Base-by-base conservation (phyloP, 1,284 basidiomycete species). In the Apiotrichum porosum region DNA sequence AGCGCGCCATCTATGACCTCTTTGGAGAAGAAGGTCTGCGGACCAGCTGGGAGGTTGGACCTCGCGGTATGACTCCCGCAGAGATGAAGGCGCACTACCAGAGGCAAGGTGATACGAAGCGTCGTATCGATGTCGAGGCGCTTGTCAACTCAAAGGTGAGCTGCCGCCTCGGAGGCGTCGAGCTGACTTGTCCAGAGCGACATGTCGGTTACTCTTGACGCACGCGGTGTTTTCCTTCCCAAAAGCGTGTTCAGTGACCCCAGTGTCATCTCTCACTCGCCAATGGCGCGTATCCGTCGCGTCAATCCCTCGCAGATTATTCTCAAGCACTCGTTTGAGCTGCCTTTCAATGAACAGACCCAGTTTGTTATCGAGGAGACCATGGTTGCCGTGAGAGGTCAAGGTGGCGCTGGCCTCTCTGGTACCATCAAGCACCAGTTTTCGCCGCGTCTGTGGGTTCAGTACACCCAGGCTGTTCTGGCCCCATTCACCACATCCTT, bases 21-120 rank as follows among this genome's bases (percentile, higher is more conserved):
- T 74, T 79, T 42, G 79, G 79, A 2, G 75, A 77, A 52, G 73
- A 76, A 37, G 79, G 79, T 0, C 57, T 80, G 34, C 70, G 73
- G 49, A 74, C 76, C 3, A 66, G 61, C 10, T 78, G 75, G 76
- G 69, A 76, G 47, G 62, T 79, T 8, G 73, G 75, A 23, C 68
- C 68, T 32, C 68, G 63, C 38, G 68, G 73, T 10, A 73, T 74
- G 57, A 68, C 72, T 2, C 63, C 71, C 1, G 69, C 66, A 1
- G 44, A 67, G 68, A 57, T 77, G 31, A 57, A 68, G 14, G 65
- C 64, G 13, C 76, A 77, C 53, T 77, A 76, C 39, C 69, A 75
- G 51, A 59, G 68, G 13, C 68, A 77, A 48, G 66, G 66, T 2
- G 62, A 72, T 13, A 64, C 73, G 37, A 73, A 73, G 51, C 57